Percentiles rank a stretch among this genome's conserved stretches.
phyloP scores from a whole-genome alignment of 805 yeast species.

The Candida vaughaniae region DNA sequence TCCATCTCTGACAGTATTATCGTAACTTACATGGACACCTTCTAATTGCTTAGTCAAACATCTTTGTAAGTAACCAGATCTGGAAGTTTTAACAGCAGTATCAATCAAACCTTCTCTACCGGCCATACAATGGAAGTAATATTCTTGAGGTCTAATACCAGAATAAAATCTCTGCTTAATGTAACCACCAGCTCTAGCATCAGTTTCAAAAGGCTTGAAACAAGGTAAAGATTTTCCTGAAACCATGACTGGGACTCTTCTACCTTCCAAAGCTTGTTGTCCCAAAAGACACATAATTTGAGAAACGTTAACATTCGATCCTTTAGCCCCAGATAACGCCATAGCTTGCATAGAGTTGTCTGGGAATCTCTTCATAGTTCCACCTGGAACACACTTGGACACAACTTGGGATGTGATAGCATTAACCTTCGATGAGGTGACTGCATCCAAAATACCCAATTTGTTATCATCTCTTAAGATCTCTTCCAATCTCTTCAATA shows the following conservation, averaged over 20 bases:
- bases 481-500: constrained; percentile 86
- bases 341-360: constrained; percentile 96
- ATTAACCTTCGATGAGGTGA: constrained; percentile 90
- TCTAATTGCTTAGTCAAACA: constrained; percentile 97
- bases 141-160: constrained; percentile 97
- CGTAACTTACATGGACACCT: constrained; percentile 93
- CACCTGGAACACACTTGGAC: constrained; percentile 89
- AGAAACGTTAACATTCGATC: constrained; percentile 96
- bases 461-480: constrained; percentile 91
- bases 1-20: constrained; percentile 91
- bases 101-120: constrained; percentile 99
- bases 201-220: constrained; percentile 94
- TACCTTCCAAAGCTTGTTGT: constrained; percentile 98
- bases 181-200: constrained; percentile 98
- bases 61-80: constrained; percentile 97
- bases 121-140: constrained; percentile 99
- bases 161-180: constrained; percentile 96
- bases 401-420: constrained; percentile 93
- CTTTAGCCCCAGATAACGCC: constrained; percentile 99
- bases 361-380: constrained; percentile 95
- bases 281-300: constrained; percentile 99
- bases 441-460: constrained; percentile 91
- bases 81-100: constrained; percentile 97
- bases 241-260: constrained; percentile 99
- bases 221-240: constrained; percentile 97